Conservation (phyloP, 345 rosid species). For the Odontarrhena argentea region DNA sequence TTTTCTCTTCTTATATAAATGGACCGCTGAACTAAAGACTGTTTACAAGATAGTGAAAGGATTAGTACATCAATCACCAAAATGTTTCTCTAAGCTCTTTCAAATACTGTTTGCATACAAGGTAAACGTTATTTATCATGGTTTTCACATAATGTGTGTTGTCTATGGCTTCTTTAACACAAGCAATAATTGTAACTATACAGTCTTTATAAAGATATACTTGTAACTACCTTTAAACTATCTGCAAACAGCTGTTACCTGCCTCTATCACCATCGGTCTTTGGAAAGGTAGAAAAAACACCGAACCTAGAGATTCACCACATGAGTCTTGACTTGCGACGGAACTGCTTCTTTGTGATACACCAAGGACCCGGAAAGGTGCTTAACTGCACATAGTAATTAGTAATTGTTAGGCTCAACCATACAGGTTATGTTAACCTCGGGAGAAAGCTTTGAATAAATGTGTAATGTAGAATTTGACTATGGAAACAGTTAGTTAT, state of each 20-base stretch:
- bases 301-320: slow-evolving; percentile 49
- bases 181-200: slow-evolving; percentile 12
- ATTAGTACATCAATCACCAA: slow-evolving; percentile 9
- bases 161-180: slow-evolving; percentile 2
- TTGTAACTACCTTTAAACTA: slow-evolving; percentile 2
- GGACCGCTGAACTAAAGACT: slow-evolving; percentile 2
- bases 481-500: background rate
- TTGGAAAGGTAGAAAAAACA: background rate
- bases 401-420: background rate
- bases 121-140: background rate
- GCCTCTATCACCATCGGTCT: slow-evolving; percentile 5
- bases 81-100: background rate
- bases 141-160: slow-evolving; percentile 18
- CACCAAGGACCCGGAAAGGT: slow-evolving; percentile 85
- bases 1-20: slow-evolving; percentile 22
- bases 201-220: background rate
- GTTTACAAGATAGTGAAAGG: slow-evolving; percentile 2
- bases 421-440: background rate
- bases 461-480: background rate
- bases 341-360: slow-evolving; percentile 69
- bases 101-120: background rate
- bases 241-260: background rate
- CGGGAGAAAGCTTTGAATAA: background rate
- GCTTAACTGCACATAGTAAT: slow-evolving; percentile 60
- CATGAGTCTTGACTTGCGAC: slow-evolving; percentile 57